Base-by-base conservation (phyloP, 2,329 filamentous ascomycete genomes). In the Pseudogymnoascus sp. region DNA sequence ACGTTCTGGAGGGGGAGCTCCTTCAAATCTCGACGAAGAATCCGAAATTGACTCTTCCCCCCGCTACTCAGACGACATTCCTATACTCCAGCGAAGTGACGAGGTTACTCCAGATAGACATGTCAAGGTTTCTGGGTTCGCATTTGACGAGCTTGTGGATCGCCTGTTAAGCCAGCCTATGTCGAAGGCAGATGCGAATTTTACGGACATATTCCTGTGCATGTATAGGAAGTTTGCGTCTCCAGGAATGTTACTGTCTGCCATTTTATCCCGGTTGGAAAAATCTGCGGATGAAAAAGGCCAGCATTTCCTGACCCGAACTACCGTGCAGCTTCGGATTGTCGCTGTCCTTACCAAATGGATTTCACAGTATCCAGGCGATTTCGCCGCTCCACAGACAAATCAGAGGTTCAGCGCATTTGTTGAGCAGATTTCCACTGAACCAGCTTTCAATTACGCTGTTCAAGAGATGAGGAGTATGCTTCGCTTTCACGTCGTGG, bases 221-320 rank as follows among this genome's bases (percentile, higher is more conserved):
- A 79, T 97, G 12, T 97, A 97, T 75, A 88, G 94, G 65, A 95
- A 94, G 73, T 97, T 99, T 72, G 89, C 91, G 3, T 85, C 92
- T 1, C 94, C 94, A 0, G 82, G 84, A 8, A 83, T 88, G 66
- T 81, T 99, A 4, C 85, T 97, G 60, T 83, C 86, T 41, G 86
- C 90, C 6, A 89, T 97, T 49, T 80, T 96, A 41, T 81, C 87
- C 63, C 86, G 89, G 39, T 85, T 96, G 64, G 89, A 96, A 67
- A 80, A 79, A 14, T 78, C 89, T 23, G 85, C 86, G 69, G 84
- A 86, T 45, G 86, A 89, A 64, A 86, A 83, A 66, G 80, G 81
- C 8, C 81, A 86, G 0, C 83, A 86, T 66, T 87, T 90, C 66
- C 82, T 97, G 45, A 87, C 87, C 61, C 91, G 88, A 68, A 92